Conservation (phyloP, 2,329 filamentous ascomycete species). For the Colletotrichum melonis region DNA sequence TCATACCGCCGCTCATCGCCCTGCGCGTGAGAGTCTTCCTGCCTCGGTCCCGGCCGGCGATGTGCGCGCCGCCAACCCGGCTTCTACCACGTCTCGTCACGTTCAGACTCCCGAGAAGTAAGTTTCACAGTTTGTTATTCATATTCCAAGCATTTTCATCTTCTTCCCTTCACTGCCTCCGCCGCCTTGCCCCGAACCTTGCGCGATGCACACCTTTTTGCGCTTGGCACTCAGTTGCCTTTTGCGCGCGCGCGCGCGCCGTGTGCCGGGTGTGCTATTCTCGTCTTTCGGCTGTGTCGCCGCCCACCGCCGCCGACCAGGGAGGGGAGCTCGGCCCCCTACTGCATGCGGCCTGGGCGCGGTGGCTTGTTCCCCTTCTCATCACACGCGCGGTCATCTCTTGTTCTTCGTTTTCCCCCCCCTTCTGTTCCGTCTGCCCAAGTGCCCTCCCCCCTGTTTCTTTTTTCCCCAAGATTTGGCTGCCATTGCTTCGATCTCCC, state of each 20-base stretch:
- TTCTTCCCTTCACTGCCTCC: slow-evolving; percentile 3
- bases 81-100: slow-evolving; percentile 59
- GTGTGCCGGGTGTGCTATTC: slow-evolving; percentile 30
- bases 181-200: not conserved
- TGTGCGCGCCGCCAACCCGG: slow-evolving; percentile 54
- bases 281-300: slow-evolving; percentile 32
- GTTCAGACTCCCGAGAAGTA: slow-evolving; percentile 66
- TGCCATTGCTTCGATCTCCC: slow-evolving; percentile 31
- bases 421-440: slow-evolving; percentile 13
- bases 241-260: not conserved
- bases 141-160: slow-evolving; percentile 15
- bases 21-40: slow-evolving; percentile 65
- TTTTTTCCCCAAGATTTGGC: slow-evolving; percentile 10
- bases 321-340: slow-evolving; percentile 33
- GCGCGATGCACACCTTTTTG: slow-evolving; percentile 1
- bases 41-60: slow-evolving; percentile 60
- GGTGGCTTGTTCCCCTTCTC: slow-evolving; percentile 32
- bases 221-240: not conserved
- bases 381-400: slow-evolving; percentile 8
- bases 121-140: slow-evolving; percentile 44
- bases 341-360: slow-evolving; percentile 35
- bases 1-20: slow-evolving; percentile 58
- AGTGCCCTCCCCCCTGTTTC: slow-evolving; percentile 1
- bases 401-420: not conserved
- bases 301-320: slow-evolving; percentile 26